These are phyloP conservation scores for Ramichloridium luteum DNA, from an alignment of 2,329 filamentous ascomycete genomes.

Conservation along the genomic window DNA sequence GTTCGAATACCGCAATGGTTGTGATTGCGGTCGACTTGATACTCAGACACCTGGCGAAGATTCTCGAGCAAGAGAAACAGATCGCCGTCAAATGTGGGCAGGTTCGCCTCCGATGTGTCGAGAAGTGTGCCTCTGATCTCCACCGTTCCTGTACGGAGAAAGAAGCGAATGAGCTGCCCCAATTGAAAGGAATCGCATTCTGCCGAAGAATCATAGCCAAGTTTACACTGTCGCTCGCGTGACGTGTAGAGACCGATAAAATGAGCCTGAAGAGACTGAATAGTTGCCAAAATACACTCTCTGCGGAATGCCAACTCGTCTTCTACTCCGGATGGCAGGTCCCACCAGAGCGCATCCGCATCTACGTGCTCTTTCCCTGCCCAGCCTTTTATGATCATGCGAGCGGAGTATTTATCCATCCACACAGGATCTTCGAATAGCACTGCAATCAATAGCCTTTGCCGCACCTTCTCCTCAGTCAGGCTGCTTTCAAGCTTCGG, in stretches of 20 bases:
- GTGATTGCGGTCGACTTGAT: conserved; percentile 64
- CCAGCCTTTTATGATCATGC: conserved; percentile 55
- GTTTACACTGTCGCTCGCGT: conserved; percentile 54
- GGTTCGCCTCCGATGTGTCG: conserved; percentile 30
- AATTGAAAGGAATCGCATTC: conserved; percentile 70
- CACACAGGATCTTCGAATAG: conserved; percentile 50
- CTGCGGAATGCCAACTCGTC: conserved; percentile 56
- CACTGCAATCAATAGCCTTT: conserved; percentile 57
- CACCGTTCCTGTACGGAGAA: conserved; percentile 49
- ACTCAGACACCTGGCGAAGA: conserved; percentile 54
- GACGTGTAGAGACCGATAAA: conserved; percentile 58
- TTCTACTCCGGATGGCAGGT: conserved; percentile 57
- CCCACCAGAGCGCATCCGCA: conserved; percentile 53
- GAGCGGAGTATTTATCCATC: conserved; percentile 49
- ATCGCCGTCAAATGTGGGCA: conserved; percentile 44
- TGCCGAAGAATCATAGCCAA: conserved; percentile 60
- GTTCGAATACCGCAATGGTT: conserved; percentile 59
- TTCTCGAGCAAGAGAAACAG: conserved; percentile 48
- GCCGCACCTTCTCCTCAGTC: conserved; percentile 54
- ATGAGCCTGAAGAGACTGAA: conserved; percentile 57
- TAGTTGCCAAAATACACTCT: conserved; percentile 53
- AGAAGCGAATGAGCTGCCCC: conserved; percentile 64
- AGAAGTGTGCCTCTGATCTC: conserved; percentile 38
- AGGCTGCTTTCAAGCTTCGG: conserved; percentile 28
- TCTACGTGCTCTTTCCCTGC: conserved; percentile 39